A percentile compares a stretch with the other conserved stretches of the same genome.
phyloP scores from a whole-genome alignment of 768 basidiomycete genomes.

The Tylopilus plumbeoviolaceoides region DNA sequence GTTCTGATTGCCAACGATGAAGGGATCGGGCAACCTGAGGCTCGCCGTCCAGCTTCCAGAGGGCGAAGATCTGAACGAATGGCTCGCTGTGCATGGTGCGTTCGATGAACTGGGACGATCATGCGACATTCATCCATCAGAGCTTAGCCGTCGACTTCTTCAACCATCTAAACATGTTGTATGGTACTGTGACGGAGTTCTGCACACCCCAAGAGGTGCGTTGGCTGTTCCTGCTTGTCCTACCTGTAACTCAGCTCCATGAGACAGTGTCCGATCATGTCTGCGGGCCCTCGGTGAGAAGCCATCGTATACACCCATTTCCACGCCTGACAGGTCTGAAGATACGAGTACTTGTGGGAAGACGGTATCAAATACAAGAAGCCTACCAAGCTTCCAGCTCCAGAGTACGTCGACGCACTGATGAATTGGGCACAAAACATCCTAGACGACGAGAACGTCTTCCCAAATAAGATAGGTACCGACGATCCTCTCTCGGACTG shows the following conservation, averaged over 20 bases:
- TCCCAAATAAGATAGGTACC: constrained; percentile 92
- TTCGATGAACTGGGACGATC: constrained; percentile 1
- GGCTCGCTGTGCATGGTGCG: constrained; percentile 98
- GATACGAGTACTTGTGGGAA: constrained; percentile 95
- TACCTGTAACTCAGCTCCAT: constrained; percentile 8
- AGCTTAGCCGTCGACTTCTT: constrained; percentile 96
- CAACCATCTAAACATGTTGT: constrained; percentile 99
- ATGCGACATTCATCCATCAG: neutral
- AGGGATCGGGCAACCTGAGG: constrained; percentile 96
- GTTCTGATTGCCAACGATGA: constrained; percentile 11
- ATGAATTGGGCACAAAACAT: constrained; percentile 98
- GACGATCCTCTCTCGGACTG: neutral
- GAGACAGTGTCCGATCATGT: constrained; percentile 89
- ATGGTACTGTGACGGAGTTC: constrained; percentile 97
- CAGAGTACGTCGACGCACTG: constrained; percentile 94
- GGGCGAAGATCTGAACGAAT: constrained; percentile 96
- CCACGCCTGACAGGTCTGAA: constrained; percentile 29
- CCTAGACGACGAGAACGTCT: constrained; percentile 87
- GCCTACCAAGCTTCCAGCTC: constrained; percentile 91
- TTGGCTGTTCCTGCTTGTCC: constrained; percentile 4
- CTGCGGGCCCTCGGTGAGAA: constrained; percentile 83
- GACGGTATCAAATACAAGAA: constrained; percentile 83
- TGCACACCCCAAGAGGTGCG: constrained; percentile 89
- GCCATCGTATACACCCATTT: neutral
- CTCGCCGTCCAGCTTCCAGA: constrained; percentile 92